phyloP scores from a whole-genome alignment of 108 stramenopile species.

The Licmophora abbreviata region DNA sequence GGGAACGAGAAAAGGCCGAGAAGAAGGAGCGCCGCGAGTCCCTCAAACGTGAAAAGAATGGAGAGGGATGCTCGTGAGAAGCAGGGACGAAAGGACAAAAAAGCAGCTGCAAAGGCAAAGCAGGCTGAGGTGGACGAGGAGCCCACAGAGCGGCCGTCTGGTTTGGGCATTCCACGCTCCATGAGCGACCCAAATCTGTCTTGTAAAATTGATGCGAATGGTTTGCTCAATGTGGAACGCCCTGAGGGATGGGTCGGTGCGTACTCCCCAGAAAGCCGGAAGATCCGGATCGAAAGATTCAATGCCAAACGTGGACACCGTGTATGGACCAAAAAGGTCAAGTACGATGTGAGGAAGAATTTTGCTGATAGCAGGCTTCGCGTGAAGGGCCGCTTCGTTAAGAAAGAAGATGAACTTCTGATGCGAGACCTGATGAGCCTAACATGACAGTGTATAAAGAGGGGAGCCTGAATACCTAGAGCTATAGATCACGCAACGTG shows the following conservation, averaged over 20 bases:
- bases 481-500: too few relatives aligned
- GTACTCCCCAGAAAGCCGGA: constrained; percentile 92
- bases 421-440: constrained; percentile 90
- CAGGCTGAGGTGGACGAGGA: constrained; percentile 25
- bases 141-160: constrained; percentile 38
- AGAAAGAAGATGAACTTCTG: constrained; percentile 97
- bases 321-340: constrained; percentile 96
- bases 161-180: constrained; percentile 70
- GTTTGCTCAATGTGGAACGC: constrained; percentile 62
- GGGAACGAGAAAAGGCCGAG: constrained; percentile 39
- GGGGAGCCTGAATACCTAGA: too few relatives aligned
- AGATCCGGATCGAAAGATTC: constrained; percentile 82
- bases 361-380: constrained; percentile 95
- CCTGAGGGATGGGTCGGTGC: constrained; percentile 92
- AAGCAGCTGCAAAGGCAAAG: constrained; percentile 8
- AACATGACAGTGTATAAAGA: constrained; percentile 28
- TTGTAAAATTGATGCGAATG: constrained; percentile 45
- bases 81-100: constrained; percentile 20
- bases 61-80: constrained; percentile 13
- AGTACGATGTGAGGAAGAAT: constrained; percentile 98
- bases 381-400: constrained; percentile 97
- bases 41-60: constrained; percentile 42
- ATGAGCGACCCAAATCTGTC: constrained; percentile 78
- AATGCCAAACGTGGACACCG: constrained; percentile 89
- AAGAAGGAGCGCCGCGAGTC: constrained; percentile 36